Evolutionary conservation across 31 red algal species (phyloP).

Genomic region (Porphyra umbilicalis): DNA sequence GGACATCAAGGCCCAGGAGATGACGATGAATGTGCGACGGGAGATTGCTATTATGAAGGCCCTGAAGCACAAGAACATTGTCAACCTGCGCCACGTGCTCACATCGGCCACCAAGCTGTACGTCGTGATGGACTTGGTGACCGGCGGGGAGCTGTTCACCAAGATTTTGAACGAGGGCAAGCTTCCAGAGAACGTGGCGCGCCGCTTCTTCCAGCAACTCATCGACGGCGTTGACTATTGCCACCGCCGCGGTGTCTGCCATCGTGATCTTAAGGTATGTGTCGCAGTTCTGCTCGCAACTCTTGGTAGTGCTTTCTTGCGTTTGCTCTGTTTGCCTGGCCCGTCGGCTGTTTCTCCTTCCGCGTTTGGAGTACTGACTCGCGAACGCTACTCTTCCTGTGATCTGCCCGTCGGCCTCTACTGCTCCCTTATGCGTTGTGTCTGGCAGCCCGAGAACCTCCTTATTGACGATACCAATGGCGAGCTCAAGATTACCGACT

Average conservation of each 20-base stretch:
- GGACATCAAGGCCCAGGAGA: conserved; percentile 17
- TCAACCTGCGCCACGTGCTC: conserved; percentile 33
- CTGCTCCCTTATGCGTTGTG: background rate
- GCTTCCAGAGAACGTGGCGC: conserved; percentile 18
- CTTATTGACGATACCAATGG: conserved; percentile 25
- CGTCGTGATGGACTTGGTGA: conserved; percentile 37
- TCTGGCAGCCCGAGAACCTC: conserved; percentile 30
- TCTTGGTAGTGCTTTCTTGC: background rate
- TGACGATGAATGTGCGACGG: conserved; percentile 25
- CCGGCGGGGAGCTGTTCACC: conserved; percentile 41
- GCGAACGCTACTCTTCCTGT: background rate
- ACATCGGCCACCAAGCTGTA: conserved; percentile 30
- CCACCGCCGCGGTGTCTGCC: conserved; percentile 25
- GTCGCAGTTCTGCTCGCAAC: background rate
- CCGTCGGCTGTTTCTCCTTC: background rate
- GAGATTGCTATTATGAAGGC: conserved; percentile 55
- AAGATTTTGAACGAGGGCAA: conserved; percentile 30
- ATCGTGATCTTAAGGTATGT: conserved; percentile 25
- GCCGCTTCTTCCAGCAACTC: conserved; percentile 34
- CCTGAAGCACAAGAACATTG: conserved; percentile 26
- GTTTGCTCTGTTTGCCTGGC: background rate
- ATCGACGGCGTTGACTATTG: conserved; percentile 49
- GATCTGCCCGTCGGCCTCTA: background rate
- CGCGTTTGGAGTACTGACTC: background rate
- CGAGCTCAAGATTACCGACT: conserved; percentile 43